Evolutionary conservation across 768 basidiomycete species (phyloP), one percentile per base, ranked within the genome.

Genomic region (Rhodosporidiobolus sp.): DNA sequence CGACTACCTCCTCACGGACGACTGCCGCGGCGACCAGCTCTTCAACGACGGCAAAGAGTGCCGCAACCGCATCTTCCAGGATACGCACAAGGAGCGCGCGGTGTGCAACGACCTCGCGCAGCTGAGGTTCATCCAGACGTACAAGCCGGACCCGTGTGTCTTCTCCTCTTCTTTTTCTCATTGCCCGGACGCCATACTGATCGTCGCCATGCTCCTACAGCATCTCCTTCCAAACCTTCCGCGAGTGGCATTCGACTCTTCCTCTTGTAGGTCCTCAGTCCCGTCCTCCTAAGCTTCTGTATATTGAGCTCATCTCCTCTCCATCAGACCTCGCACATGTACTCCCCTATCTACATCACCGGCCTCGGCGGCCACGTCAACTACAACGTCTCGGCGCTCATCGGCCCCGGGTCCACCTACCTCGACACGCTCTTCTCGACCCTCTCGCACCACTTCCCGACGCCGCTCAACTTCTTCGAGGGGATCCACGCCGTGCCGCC

Each of bases 1-100:
- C 12, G 59, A 61, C 43, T 48, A 49, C 28, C 26, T 10, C 6
- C 12, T 22, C 6, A 62, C 53, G 4, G 45, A 43, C 26, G 59
- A 50, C 43, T 72, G 70, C 55, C 49, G 57, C 3, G 53, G 54
- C 45, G 70, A 72, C 19, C 35, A 22, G 16, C 26, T 62, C 16
- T 72, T 72, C 20, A 55, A 72, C 46, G 70, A 72, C 38, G 53
- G 49, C 17, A 62, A 49, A 32, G 20, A 14, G 10, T 72, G 70
- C 55, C 52, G 65, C 10, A 19, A 24, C 4, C 28, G 48, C 4
- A 38, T 57, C 62, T 7, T 38, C 26, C 1, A 20, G 6, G 65
- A 72, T 46, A 62, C 70, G 38, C 32, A 67, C 24, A 11, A 14
- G 1, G 32, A 46, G 1, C 22, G 56, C 26, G 32, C 17, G 1